Evolutionary conservation across 2,329 filamentous ascomycete genomes (phyloP), one percentile per base, ranked within the genome.

Genomic region (Beauveria sp.): DNA sequence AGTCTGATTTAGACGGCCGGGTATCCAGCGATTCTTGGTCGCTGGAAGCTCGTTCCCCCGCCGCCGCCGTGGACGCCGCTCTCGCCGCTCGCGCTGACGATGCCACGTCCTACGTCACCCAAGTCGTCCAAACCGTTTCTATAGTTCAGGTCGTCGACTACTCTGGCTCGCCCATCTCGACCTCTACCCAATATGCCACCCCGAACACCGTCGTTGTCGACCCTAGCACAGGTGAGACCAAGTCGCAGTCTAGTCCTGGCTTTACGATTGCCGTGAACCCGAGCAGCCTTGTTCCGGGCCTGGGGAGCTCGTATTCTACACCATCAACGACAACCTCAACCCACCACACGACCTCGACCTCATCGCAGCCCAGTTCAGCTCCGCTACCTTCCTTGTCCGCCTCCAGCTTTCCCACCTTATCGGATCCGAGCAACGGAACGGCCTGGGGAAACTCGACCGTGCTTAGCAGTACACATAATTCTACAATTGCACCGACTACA

Each of bases 101-200:
- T 46, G 28, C 38, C 20, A 43, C 38, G 1, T 60, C 68, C 28
- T 72, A 75, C 67, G 72, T 81, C 67, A 79, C 76, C 16, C 72
- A 74, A 63, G 74, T 85, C 67, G 74, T 83, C 59, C 77, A 83
- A 70, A 85, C 83, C 66, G 72, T 85, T 65, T 83, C 81, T 28
- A 74, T 85, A 69, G 71, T 85, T 61, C 78, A 84, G 66, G 68
- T 81, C 64, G 77, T 84, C 64, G 80, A 84, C 70, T 72, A 72
- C 51, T 69, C 71, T 50, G 82, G 82, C 64, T 75, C 73, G 31
- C 73, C 78, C 54, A 68, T 83, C 51, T 71, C 75, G 57, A 69
- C 78, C 24, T 71, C 76, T 62, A 84, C 82, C 38, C 66, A 77
- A 60, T 71, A 68, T 65, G 72, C 74, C 46, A 65, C 73, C 51